Base-by-base conservation (phyloP, 768 basidiomycete species). In the Kwoniella dendrophila region DNA sequence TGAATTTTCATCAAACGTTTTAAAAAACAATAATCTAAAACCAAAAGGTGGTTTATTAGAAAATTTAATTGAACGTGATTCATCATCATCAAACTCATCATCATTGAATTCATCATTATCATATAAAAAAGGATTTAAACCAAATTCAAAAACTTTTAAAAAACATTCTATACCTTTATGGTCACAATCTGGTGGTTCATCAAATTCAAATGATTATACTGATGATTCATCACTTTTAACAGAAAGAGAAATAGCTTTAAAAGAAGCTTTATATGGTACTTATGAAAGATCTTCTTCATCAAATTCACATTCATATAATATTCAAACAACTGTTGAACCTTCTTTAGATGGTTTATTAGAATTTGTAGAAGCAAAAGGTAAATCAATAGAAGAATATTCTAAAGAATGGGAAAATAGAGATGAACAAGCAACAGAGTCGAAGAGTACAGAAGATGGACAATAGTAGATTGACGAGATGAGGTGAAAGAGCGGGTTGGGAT, bases 291-390 rank as follows among this genome's bases (percentile, higher is more conserved):
- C n/a, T n/a, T n/a, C n/a, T n/a, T n/a, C n/a, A n/a, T n/a, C n/a
- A n/a, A n/a, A n/a, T n/a, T n/a, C n/a, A n/a, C n/a, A n/a, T n/a
- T n/a, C n/a, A n/a, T n/a, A n/a, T n/a, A n/a, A n/a, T n/a, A n/a
- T n/a, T n/a, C n/a, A n/a, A n/a, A n/a, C n/a, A n/a, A n/a, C n/a
- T n/a, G n/a, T 66, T 0, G 48, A 67, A 29, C 72, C 72, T 12
- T 63, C 56, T 30, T 63, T 73, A 30, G 74, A 73, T 11, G 74
- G 74, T 48, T 60, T 73, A 26, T n/a, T 66, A 45, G 74, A 76
- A 36, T 72, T 61, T 47, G 30, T 71, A 6, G 61, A 70, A 41
- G 68, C 67, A 2, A 70, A 65, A 53, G 70, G 68, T 12, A 51
- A 43, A 51, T 57, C 34, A 1, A 51, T 71, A 8, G 45, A 62